Evolutionary conservation across 2,329 filamentous ascomycete species (phyloP), one percentile per base, ranked within the genome.

Genomic region (Colletotrichum liriopes): DNA sequence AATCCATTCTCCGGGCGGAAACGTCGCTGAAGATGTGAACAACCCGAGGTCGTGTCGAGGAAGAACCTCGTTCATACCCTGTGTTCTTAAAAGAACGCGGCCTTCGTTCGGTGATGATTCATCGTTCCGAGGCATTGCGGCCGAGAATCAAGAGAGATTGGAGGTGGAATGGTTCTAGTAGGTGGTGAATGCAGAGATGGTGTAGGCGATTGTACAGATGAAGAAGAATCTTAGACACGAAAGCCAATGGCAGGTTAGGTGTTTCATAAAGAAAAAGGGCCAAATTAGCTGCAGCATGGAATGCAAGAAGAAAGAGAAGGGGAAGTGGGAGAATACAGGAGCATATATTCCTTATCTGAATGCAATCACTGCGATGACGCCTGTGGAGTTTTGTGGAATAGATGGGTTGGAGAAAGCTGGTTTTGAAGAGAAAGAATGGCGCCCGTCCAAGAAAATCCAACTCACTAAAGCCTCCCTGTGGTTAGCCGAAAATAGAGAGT

Each of bases 41-140:
- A 63, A 35, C 5, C 64, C 45, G 23, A 72, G 69, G n/a, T 72
- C 65, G 32, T 56, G 69, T 9, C 69, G 69, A 32, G 69, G 69
- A 12, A 72, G 35, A 16, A 72, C 39, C 61, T 72, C 65, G 12
- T 72, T 63, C 69, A 72, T 69, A 1, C 59, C 69, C 14, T 63
- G 69, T n/a, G 58, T 55, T 49, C 69, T 63, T 23, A 72, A 59
- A 12, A 64, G 18, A 20, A 59, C 65, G 23, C 37, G 52, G 9
- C 43, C 26, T 11, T 69, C 65, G 12, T 23, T 26, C n/a, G 52
- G n/a, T 18, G 69, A 16, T 41, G 60, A 16, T 45, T 69, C 47
- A 2, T 72, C 65, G 8, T 51, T 47, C 4, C 39, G 58, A 54
- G 69, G n/a, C 69, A 72, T 72, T 37, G 9, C 35, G 47, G 37